phyloP scores from a whole-genome alignment of 257 asterid genomes.

The Gardenia jasminoides region DNA sequence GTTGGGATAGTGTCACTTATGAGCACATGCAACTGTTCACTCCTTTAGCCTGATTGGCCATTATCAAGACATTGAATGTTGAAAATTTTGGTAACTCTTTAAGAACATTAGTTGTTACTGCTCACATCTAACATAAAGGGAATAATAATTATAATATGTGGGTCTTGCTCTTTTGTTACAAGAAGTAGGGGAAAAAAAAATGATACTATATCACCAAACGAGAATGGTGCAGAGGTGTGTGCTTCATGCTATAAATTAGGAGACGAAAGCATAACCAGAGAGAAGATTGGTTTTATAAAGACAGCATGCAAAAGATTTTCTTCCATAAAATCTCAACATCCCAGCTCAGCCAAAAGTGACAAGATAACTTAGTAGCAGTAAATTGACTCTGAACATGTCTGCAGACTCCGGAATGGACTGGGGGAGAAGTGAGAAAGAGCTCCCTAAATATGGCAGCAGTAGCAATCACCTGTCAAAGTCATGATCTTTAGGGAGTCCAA shows the following conservation, averaged over 20 bases:
- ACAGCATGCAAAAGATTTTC: too few species aligned
- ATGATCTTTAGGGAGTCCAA: neutral
- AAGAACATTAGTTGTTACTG: too few species aligned
- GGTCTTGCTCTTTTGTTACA: too few species aligned
- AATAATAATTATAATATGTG: too few species aligned
- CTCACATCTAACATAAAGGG: neutral
- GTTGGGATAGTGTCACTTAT: conserved; percentile 13
- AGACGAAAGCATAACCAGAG: too few species aligned
- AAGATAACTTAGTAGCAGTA: too few species aligned
- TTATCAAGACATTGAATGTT: conserved; percentile 16
- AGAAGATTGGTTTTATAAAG: too few species aligned
- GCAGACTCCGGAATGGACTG: neutral
- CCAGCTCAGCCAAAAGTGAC: too few species aligned
- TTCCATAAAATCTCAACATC: too few species aligned
- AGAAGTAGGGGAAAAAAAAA: too few species aligned
- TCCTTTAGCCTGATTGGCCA: conserved; percentile 29
- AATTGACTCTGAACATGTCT: neutral
- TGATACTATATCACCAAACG: too few species aligned
- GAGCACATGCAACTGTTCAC: conserved; percentile 20
- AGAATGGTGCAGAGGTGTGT: neutral
- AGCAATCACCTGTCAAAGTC: neutral
- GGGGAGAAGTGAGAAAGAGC: neutral
- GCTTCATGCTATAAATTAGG: neutral
- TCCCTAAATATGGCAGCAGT: neutral
- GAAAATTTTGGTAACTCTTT: neutral